phyloP scores from a whole-genome alignment of 73 alveolate genomes.

The Tetrahymena elliotti region DNA sequence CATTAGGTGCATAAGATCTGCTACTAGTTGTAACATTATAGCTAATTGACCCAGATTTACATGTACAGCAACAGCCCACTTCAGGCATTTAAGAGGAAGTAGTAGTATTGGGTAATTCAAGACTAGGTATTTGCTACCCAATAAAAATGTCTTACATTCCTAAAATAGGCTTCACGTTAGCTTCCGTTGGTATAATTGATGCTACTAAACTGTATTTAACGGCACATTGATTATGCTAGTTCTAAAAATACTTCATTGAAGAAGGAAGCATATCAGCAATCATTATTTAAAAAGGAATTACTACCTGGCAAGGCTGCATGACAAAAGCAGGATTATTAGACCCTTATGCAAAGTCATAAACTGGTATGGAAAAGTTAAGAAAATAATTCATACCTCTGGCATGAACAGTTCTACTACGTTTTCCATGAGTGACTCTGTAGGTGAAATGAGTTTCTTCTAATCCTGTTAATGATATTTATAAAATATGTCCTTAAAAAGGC shows the following conservation, averaged over 20 bases:
- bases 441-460: neutral
- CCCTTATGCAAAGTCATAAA: neutral
- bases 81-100: neutral
- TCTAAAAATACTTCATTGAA: neutral
- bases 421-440: neutral
- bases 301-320: neutral
- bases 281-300: neutral
- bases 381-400: neutral
- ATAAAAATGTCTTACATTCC: neutral
- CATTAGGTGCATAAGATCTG: neutral
- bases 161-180: neutral
- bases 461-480: neutral
- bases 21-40: neutral
- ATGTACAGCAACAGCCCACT: neutral
- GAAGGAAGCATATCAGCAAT: neutral
- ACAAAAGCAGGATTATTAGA: neutral
- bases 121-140: neutral
- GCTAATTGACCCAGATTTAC: neutral
- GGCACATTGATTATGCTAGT: neutral
- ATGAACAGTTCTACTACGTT: neutral
- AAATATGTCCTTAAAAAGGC: neutral
- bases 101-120: neutral
- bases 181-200: neutral
- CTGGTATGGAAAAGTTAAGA: neutral
- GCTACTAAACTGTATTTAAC: neutral